A percentile compares a stretch with the other conserved stretches of the same genome.
Evolutionary conservation across 1,284 basidiomycete genomes (phyloP).

Genomic region (Uromyces viciae-fabae): DNA sequence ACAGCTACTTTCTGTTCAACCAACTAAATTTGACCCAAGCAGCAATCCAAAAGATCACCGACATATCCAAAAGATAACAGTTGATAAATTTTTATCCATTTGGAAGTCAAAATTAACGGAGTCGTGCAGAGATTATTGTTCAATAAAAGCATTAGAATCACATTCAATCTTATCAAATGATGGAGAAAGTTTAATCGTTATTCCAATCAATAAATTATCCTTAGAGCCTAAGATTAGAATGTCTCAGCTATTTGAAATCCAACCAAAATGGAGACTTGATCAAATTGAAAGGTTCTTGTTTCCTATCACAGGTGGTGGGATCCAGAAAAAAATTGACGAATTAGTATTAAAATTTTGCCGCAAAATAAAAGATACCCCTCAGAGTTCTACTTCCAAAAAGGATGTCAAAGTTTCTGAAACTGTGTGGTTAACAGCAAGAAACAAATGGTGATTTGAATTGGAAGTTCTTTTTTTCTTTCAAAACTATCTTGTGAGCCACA

Average conservation of each 20-base stretch:
- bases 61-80: constrained; percentile 18
- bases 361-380: constrained; percentile 30
- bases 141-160: constrained; percentile 17
- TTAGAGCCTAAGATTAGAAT: constrained; percentile 34
- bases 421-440: constrained; percentile 37
- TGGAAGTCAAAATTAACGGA: constrained; percentile 26
- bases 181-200: constrained; percentile 12
- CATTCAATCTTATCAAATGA: constrained; percentile 39
- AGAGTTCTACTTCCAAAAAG: background rate
- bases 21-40: constrained; percentile 12
- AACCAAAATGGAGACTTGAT: constrained; percentile 28
- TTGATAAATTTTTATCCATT: constrained; percentile 10
- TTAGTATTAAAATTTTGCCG: constrained; percentile 42
- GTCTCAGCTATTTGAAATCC: constrained; percentile 34
- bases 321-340: constrained; percentile 38
- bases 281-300: constrained; percentile 31
- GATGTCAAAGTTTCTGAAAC: background rate
- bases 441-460: constrained; percentile 40
- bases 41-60: constrained; percentile 15
- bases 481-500: background rate
- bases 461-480: background rate
- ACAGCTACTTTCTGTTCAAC: constrained; percentile 25
- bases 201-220: constrained; percentile 37
- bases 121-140: background rate
- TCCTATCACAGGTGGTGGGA: constrained; percentile 37